phyloP scores from a whole-genome alignment of 192 early-diverging fungal species.

The Backusella tuberculispora region DNA sequence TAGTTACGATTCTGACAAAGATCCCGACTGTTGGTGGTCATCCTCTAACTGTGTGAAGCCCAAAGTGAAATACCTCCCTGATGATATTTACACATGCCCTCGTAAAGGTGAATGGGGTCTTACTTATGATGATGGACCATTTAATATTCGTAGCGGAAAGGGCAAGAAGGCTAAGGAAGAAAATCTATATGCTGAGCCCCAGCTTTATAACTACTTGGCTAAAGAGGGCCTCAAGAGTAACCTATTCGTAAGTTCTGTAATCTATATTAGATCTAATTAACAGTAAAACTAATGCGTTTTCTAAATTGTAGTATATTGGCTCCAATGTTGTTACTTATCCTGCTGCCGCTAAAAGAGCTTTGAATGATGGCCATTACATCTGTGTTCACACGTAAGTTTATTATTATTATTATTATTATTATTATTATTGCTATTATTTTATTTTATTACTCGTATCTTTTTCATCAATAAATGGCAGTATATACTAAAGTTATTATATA shows the following conservation, averaged over 20 bases:
- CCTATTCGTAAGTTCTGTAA: slow-evolving; percentile 17
- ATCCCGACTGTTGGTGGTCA: slow-evolving; percentile 31
- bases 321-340: slow-evolving; percentile 40
- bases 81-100: slow-evolving; percentile 24
- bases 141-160: slow-evolving; percentile 1
- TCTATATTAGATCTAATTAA: no score
- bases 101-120: slow-evolving; percentile 27
- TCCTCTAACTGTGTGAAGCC: slow-evolving; percentile 18
- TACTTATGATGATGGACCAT: slow-evolving; percentile 33
- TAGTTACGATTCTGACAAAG: neutral
- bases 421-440: no score
- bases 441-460: neutral
- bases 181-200: slow-evolving; percentile 18
- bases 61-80: slow-evolving; percentile 31
- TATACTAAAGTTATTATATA: neutral
- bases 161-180: neutral
- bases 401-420: no score
- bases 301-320: slow-evolving; percentile 32
- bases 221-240: slow-evolving; percentile 18
- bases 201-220: slow-evolving; percentile 28
- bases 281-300: neutral
- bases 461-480: neutral
- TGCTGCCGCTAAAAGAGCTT: slow-evolving; percentile 28
- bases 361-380: slow-evolving; percentile 56
- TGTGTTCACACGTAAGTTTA: slow-evolving; percentile 44